phyloP scores from a whole-genome alignment of 164 flowering plant genomes.

The Amborella trichopoda region DNA sequence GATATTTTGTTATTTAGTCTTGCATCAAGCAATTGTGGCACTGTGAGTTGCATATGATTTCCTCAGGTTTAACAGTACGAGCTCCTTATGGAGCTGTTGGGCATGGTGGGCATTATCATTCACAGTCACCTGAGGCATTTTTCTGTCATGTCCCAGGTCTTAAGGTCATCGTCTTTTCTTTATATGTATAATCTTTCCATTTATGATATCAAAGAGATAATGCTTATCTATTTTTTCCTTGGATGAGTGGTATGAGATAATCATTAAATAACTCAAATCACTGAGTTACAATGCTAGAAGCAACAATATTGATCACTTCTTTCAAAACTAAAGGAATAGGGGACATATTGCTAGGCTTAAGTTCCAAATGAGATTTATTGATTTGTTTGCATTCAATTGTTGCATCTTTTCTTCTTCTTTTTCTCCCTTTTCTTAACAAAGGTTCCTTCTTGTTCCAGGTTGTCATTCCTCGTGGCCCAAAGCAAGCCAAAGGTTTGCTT shows the following conservation, averaged over 20 bases:
- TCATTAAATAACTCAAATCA: too few species aligned
- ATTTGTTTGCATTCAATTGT: too few species aligned
- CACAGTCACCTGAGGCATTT: constrained; percentile 98
- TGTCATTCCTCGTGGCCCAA: constrained; percentile 90
- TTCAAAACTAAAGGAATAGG: too few species aligned
- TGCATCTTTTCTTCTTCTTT: neutral
- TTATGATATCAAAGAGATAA: too few species aligned
- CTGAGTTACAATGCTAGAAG: too few species aligned
- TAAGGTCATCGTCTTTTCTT: constrained; percentile 37
- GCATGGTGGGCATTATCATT: constrained; percentile 98
- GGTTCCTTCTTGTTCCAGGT: constrained; percentile 31
- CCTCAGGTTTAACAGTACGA: constrained; percentile 81
- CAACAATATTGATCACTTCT: too few species aligned
- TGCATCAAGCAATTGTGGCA: neutral
- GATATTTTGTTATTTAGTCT: neutral
- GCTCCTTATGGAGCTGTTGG: constrained; percentile 98
- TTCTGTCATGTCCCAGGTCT: constrained; percentile 98
- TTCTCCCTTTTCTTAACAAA: neutral
- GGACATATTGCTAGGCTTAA: too few species aligned
- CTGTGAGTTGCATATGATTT: constrained; percentile 3
- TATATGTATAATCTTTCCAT: too few species aligned
- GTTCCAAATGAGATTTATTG: too few species aligned
- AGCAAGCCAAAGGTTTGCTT: constrained; percentile 89
- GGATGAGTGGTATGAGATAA: too few species aligned
- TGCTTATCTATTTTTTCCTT: too few species aligned